Evolutionary conservation across 768 basidiomycete species (phyloP), one percentile per base, ranked within the genome.

Genomic region (Tricholoma saponaceum): DNA sequence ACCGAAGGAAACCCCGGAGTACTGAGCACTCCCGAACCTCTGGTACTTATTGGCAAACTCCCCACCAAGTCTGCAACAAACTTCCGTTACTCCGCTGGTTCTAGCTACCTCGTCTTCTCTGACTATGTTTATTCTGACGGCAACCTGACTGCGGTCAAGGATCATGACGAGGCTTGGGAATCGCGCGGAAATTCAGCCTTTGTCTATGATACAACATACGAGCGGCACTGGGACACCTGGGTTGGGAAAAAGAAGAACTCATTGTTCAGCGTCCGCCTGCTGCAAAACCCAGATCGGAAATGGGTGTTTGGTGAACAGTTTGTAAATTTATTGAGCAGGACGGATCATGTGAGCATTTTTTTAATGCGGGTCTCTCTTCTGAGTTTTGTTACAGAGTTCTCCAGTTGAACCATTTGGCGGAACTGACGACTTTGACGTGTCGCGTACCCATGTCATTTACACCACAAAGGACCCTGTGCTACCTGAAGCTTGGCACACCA

Each of bases 341-440:
- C 90, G 2, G 73, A 78, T 13, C 85, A 92, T 72, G 92, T 92
- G 71, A 56, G 85, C 67, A 44, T 55, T 33, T 25, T 41, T 13
- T 55, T 26, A 28, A 13, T 53, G 43, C 57, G 32, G n/a, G 35
- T n/a, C 33, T 28, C 20, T 10, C 35, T 18, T 57, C 20, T 64
- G 14, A 61, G 12, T 56, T 51, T 23, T 16, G 20, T 54, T 28
- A 32, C 52, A 92, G 90, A 78, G 82, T 66, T 70, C 78, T 18
- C 92, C 92, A 16, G 88, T 94, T 44, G 89, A 92, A 65, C 90
- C 93, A 6, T 93, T 95, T 62, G 93, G 92, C n/a, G 89, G 85
- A 44, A 80, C 83, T 1, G 85, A 88, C 59, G 87, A 95, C 73
- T 91, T 90, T 66, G 86, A 90, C 66, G 79, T 92, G 26, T 90